These are phyloP conservation scores for Parastagonospora nodorum DNA, from an alignment of 2,329 filamentous ascomycete species.

Conservation along the genomic window DNA sequence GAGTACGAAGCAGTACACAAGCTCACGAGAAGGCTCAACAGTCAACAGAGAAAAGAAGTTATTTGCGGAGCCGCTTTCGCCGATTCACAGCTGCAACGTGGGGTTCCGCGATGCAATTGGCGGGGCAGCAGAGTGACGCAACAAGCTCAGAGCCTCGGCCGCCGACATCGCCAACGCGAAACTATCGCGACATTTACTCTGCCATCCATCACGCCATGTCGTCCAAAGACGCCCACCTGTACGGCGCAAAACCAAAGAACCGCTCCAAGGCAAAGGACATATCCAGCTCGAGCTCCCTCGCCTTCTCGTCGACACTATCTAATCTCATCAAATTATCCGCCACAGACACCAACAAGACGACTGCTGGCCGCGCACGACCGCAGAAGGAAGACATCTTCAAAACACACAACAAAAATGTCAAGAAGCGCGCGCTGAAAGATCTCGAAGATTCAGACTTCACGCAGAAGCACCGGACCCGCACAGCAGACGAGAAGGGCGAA, in stretches of 20 bases:
- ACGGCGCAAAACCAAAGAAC: constrained; percentile 73
- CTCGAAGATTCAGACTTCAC: constrained; percentile 61
- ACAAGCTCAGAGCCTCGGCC: constrained; percentile 16
- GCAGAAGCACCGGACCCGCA: constrained; percentile 67
- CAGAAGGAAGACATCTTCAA: constrained; percentile 73
- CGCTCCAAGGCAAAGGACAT: constrained; percentile 64
- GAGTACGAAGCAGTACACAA: constrained; percentile 1
- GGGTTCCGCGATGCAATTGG: constrained; percentile 23
- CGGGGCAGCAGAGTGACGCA: constrained; percentile 23
- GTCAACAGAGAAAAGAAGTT: background rate
- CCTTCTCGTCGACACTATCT: constrained; percentile 87
- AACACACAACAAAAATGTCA: constrained; percentile 65
- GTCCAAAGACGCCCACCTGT: constrained; percentile 69
- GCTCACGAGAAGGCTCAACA: background rate
- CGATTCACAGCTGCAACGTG: constrained; percentile 15
- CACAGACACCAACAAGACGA: constrained; percentile 47
- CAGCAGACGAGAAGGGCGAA: constrained; percentile 57
- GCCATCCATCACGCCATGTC: constrained; percentile 24
- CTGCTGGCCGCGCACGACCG: constrained; percentile 59
- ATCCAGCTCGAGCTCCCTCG: constrained; percentile 71
- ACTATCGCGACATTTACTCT: constrained; percentile 2
- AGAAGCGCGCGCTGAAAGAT: constrained; percentile 67
- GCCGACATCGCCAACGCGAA: constrained; percentile 33
- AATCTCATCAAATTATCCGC: constrained; percentile 69
- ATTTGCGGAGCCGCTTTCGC: constrained; percentile 10